phyloP scores from a whole-genome alignment of 1,284 basidiomycete species.

The Sanghuangporus baumii region DNA sequence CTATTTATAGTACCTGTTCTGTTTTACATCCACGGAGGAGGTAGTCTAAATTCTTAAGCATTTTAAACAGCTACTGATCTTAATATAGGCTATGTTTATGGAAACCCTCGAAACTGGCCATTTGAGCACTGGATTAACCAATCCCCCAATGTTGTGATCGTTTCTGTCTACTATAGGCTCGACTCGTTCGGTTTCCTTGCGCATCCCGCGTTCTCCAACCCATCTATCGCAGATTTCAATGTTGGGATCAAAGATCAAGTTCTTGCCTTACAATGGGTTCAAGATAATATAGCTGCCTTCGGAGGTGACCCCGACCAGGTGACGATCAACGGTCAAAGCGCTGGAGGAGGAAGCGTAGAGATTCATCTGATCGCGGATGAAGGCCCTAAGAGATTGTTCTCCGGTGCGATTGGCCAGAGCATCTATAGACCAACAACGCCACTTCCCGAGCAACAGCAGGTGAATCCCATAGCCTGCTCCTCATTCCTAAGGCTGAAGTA shows the following conservation, averaged over 20 bases:
- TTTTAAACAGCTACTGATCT: conserved; percentile 5
- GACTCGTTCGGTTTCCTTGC: conserved; percentile 39
- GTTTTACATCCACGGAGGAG: conserved; percentile 64
- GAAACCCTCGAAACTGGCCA: conserved; percentile 47
- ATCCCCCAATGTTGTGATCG: conserved; percentile 35
- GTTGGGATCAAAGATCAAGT: conserved; percentile 59
- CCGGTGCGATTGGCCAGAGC: conserved; percentile 52
- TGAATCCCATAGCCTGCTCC: conserved; percentile 22
- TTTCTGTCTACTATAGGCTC: conserved; percentile 41
- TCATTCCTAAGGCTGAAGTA: conserved; percentile 2
- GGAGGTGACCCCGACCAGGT: conserved; percentile 53
- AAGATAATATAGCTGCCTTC: conserved; percentile 53
- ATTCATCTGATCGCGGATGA: conserved; percentile 47
- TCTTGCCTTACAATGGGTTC: conserved; percentile 57
- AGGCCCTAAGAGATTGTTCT: conserved; percentile 36
- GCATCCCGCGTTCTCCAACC: conserved; percentile 36
- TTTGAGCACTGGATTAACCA: conserved; percentile 37
- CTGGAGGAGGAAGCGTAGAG: conserved; percentile 50
- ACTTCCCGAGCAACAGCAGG: conserved; percentile 43
- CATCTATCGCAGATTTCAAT: conserved; percentile 45
- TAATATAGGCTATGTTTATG: conserved; percentile 42
- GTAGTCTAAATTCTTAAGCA: conserved; percentile 25
- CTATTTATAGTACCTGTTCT: conserved; percentile 48
- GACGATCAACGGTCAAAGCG: conserved; percentile 61
- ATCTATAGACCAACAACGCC: conserved; percentile 47